Base-by-base conservation (phyloP, 148 eudicot genomes). In the Cornus suecica region DNA sequence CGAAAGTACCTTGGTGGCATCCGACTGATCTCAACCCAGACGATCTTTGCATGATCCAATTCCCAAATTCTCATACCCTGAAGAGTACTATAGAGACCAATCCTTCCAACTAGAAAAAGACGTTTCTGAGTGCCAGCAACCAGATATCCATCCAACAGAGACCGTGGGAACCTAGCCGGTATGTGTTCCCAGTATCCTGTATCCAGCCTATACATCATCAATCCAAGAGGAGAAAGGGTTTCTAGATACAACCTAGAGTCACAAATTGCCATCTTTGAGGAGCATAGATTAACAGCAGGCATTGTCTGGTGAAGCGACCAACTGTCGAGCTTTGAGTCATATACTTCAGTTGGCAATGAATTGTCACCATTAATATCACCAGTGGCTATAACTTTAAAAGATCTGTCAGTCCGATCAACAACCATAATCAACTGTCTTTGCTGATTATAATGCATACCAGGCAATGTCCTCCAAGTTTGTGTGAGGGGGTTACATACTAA, bases 21-120 rank as follows among this genome's bases (percentile, higher is more conserved):
- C 85, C 94, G 84, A 74, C 92, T 89, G 54, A 94, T 82, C 88
- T 94, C 99, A 71, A 86, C 86, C 99, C 99, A 94, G 24, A 81
- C 82, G 64, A 83, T 61, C 80, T 90, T 94, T 22, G 80, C 74
- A 80, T 90, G 99, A 88, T 94, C 99, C 73, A 94, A 80, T 80
- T 94, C 99, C 99, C 99, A 94, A 66, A 94, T 94, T 83, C 89
- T 92, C 99, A 92, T 94, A 71, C 97, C 88, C 67, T 94, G 99
- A 41, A 90, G 88, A 64, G 96, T 92, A 81, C 98, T 89, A 70
- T 92, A 94, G 54, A 94, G 87, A 42, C 99, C 99, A 65, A 94
- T 87, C 80, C 99, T 92, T 71, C 99, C 99, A 65, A 94, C 99
- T 26, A 94, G 83, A 82, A 92, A 94, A 20, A 92, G 82, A 20